Evolutionary conservation across 768 basidiomycete genomes (phyloP).

Genomic region (Kwoniella europaea): DNA sequence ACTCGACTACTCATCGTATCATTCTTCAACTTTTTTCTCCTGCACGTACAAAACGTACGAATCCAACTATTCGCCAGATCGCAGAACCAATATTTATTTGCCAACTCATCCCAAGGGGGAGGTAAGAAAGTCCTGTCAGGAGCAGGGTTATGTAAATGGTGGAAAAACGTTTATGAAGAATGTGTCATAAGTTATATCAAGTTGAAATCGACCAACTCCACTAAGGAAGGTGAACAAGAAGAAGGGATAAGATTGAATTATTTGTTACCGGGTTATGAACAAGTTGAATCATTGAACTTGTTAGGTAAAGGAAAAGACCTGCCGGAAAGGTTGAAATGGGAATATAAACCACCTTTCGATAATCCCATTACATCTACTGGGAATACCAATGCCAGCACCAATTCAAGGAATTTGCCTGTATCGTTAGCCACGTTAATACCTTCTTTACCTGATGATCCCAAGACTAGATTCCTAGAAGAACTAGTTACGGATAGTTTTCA

Average conservation of each 20-base stretch:
- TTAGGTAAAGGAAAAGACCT: conserved; percentile 38
- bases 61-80: conserved; percentile 89
- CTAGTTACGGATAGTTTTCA: conserved; percentile 63
- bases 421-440: conserved; percentile 77
- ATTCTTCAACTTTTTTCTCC: conserved; percentile 66
- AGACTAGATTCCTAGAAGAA: conserved; percentile 90
- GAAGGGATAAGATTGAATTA: conserved; percentile 32
- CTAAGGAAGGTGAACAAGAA: conserved; percentile 1
- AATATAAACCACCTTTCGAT: conserved; percentile 25
- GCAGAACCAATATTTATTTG: conserved; percentile 91
- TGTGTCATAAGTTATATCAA: conserved; percentile 53
- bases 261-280: conserved; percentile 48
- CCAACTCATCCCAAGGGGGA: conserved; percentile 73
- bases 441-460: conserved; percentile 94
- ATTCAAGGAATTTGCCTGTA: conserved; percentile 50
- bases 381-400: conserved; percentile 38
- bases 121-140: conserved; percentile 79
- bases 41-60: conserved; percentile 68
- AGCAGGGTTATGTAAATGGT: conserved; percentile 84
- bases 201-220: not conserved
- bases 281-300: conserved; percentile 42
- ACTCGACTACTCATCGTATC: conserved; percentile 72
- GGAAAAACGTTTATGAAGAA: conserved; percentile 74
- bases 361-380: not conserved
- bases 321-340: conserved; percentile 61